Base-by-base conservation (phyloP, 2,329 filamentous ascomycete genomes). In the Arthrinium puccinioides region DNA sequence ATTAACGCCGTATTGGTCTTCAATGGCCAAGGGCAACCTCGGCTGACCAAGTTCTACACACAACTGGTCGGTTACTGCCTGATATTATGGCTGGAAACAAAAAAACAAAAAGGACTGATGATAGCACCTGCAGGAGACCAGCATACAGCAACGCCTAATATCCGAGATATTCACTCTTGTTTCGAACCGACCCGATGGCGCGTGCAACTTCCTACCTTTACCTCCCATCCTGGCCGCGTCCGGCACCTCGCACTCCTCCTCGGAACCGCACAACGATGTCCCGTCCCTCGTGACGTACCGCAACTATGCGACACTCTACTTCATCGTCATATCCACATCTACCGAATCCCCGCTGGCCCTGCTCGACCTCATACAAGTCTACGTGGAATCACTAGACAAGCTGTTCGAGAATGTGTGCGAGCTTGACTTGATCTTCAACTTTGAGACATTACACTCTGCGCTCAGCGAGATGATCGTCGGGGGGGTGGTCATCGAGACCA, bases 361-460 rank as follows among this genome's bases (percentile, higher is more conserved):
- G 18, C 88, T 98, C 44, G 92, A 98, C 61, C 69, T 98, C 38
- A 97, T 98, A 47, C 92, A 98, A 63, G 92, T 98, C 42, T 98
- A 96, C 54, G 92, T 98, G 45, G 92, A 98, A 63, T 82, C 90
- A 1, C 75, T 98, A 24, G 92, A 98, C 61, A 80, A 87, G 46
- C 72, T 98, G 27, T 98, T 98, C 57, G 92, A 97, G 66, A 96
- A 98, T 59, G 92, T 98, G 9, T 98, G 92, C 72, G 92, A 98
- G 68, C 71, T 98, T 39, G 89, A 98, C 61, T 74, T 98, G 50
- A 98, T 98, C 60, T 98, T 98, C 69, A 97, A 97, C 59, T 98
- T 95, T 52, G 92, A 98, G 72, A 94, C 88, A 13, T 71, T 98
- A 53, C 92, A 98, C 67, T 85, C 90, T 8, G 81, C 88, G 13